Evolutionary conservation across 163 green algal species (phyloP).

Genomic region (Scenedesmus sp.): DNA sequence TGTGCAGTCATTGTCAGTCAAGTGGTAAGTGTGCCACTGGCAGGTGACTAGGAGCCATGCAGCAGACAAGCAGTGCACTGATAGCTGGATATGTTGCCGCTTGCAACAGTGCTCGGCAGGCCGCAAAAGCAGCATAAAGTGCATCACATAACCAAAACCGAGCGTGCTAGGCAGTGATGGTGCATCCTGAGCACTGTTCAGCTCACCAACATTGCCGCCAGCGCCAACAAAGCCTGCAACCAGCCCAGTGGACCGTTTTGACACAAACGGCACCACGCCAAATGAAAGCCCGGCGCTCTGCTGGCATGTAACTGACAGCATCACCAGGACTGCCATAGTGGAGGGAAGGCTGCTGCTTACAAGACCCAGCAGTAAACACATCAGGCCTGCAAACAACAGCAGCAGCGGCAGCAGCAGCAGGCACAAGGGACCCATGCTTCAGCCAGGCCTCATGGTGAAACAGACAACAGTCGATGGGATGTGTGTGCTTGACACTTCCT

Average conservation of each 20-base stretch:
- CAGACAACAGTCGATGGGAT: background rate
- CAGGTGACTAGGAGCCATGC: background rate
- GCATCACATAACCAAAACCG: background rate
- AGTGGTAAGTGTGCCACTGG: background rate
- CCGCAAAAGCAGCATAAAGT: background rate
- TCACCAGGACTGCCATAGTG: conserved; percentile 82
- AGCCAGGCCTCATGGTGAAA: conserved; percentile 56
- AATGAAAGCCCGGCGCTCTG: conserved; percentile 77
- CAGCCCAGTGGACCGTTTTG: conserved; percentile 85
- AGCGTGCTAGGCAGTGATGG: too few relatives aligned
- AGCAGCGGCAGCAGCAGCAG: background rate
- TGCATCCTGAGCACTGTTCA: conserved; percentile 72
- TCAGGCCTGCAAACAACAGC: conserved; percentile 55
- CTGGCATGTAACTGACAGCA: conserved; percentile 87
- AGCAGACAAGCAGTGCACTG: background rate
- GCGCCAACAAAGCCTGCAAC: conserved; percentile 91
- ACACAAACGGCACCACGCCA: conserved; percentile 93
- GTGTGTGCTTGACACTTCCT: too few relatives aligned
- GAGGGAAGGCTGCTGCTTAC: conserved; percentile 60
- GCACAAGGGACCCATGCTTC: conserved; percentile 7
- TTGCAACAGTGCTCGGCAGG: background rate
- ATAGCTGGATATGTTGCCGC: background rate
- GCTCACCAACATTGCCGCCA: conserved; percentile 85
- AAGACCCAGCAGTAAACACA: conserved; percentile 75
- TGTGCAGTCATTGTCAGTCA: too few relatives aligned